Evolutionary conservation across 768 basidiomycete species (phyloP).

Genomic region (Suillus ampliporus): DNA sequence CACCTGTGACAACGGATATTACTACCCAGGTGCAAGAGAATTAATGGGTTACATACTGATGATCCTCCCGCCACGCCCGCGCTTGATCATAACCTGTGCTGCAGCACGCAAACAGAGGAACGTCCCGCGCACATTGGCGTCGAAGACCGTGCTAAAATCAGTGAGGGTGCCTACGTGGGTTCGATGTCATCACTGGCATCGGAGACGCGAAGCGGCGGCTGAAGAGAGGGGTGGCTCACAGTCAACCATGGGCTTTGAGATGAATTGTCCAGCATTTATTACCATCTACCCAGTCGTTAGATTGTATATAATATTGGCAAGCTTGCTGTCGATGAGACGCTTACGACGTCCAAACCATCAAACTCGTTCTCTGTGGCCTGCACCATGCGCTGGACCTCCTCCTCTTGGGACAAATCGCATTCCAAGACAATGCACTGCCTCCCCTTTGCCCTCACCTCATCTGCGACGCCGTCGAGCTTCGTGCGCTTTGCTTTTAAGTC

Average conservation of each 20-base stretch:
- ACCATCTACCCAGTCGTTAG: constrained; percentile 6
- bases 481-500: constrained; percentile 35
- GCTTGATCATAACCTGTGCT: constrained; percentile 48
- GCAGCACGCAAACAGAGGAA: constrained; percentile 51
- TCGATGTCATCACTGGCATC: not conserved
- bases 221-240: not conserved
- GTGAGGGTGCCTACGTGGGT: constrained; percentile 31
- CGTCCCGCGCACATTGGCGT: constrained; percentile 42
- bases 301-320: not conserved
- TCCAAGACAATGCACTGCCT: constrained; percentile 20
- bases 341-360: constrained; percentile 50
- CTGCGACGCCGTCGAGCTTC: constrained; percentile 26
- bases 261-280: constrained; percentile 6
- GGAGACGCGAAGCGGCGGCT: too few species aligned
- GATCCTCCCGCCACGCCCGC: constrained; percentile 49
- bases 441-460: constrained; percentile 29
- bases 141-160: constrained; percentile 38
- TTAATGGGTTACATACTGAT: constrained; percentile 24
- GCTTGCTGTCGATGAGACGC: constrained; percentile 15
- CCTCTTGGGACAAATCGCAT: constrained; percentile 45
- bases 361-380: constrained; percentile 33
- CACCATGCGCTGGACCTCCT: constrained; percentile 44
- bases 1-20: constrained; percentile 32
- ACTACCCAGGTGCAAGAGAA: not conserved
- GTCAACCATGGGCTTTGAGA: constrained; percentile 5